Evolutionary conservation across 306 rosid genomes (phyloP).

Genomic region (Prunus persica): DNA sequence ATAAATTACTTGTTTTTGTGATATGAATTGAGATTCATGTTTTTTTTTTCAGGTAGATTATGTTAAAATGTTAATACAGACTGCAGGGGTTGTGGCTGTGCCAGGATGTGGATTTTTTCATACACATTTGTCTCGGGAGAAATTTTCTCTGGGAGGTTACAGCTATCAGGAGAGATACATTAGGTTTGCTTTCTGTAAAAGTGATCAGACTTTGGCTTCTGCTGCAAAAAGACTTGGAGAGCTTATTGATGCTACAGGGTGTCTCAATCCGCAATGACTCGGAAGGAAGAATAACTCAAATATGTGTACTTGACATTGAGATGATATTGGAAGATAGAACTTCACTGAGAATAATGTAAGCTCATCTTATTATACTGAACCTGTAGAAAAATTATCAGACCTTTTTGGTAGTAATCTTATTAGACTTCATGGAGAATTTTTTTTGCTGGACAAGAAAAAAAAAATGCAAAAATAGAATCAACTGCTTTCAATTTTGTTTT

Average conservation of each 20-base stretch:
- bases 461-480: background rate
- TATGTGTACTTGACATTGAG: background rate
- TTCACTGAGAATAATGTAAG: background rate
- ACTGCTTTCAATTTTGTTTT: background rate
- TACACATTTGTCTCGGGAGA: slow-evolving; percentile 27
- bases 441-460: no score
- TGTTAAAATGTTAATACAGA: slow-evolving; percentile 61
- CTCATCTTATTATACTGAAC: background rate
- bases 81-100: slow-evolving; percentile 86
- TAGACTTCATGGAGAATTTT: no score
- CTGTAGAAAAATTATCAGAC: no score
- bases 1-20: background rate
- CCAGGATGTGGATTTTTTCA: slow-evolving; percentile 81
- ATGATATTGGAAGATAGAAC: background rate
- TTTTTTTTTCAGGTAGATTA: slow-evolving; percentile 57
- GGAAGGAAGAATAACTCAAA: background rate
- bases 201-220: slow-evolving; percentile 53
- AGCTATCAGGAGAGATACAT: slow-evolving; percentile 59
- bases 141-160: slow-evolving; percentile 20
- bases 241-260: slow-evolving; percentile 40
- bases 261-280: slow-evolving; percentile 21
- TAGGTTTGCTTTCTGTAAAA: slow-evolving; percentile 90
- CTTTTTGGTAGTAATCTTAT: no score
- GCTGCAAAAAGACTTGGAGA: slow-evolving; percentile 54
- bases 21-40: background rate